These are phyloP conservation scores for Populus simonii DNA, from an alignment of 345 rosid genomes.

Conservation along the genomic window DNA sequence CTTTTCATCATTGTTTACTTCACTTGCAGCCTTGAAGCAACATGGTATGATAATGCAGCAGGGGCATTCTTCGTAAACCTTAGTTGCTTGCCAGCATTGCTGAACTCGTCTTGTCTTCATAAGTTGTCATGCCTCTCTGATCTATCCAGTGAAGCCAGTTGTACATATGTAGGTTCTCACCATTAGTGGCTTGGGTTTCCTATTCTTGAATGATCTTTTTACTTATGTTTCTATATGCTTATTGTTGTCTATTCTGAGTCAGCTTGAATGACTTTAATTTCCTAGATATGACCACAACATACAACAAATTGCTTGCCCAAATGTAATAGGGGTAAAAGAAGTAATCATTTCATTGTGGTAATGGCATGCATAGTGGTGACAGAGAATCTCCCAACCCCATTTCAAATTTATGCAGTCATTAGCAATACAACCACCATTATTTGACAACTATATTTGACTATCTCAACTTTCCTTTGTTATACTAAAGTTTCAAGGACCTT, in stretches of 20 bases:
- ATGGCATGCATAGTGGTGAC: background rate
- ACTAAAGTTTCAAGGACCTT: background rate
- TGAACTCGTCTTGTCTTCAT: conserved; percentile 81
- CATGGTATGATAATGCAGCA: conserved; percentile 60
- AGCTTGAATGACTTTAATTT: background rate
- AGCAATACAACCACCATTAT: background rate
- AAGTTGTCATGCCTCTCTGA: conserved; percentile 54
- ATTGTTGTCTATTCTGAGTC: background rate
- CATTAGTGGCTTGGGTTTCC: background rate
- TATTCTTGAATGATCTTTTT: background rate
- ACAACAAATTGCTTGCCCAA: background rate
- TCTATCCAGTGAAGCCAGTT: conserved; percentile 38
- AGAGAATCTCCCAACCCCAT: background rate
- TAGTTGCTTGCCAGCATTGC: conserved; percentile 78
- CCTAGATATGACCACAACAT: background rate
- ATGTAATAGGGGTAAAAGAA: background rate
- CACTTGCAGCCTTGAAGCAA: conserved; percentile 58
- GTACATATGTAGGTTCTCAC: conserved; percentile 38
- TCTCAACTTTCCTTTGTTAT: background rate
- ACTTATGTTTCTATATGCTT: background rate
- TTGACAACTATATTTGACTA: background rate
- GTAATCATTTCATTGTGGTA: background rate
- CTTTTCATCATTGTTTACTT: conserved; percentile 14
- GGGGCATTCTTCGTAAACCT: conserved; percentile 68
- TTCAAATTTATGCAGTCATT: background rate